Base-by-base conservation (phyloP, 1,139 yeast species). In the Yamadazyma siamensis region DNA sequence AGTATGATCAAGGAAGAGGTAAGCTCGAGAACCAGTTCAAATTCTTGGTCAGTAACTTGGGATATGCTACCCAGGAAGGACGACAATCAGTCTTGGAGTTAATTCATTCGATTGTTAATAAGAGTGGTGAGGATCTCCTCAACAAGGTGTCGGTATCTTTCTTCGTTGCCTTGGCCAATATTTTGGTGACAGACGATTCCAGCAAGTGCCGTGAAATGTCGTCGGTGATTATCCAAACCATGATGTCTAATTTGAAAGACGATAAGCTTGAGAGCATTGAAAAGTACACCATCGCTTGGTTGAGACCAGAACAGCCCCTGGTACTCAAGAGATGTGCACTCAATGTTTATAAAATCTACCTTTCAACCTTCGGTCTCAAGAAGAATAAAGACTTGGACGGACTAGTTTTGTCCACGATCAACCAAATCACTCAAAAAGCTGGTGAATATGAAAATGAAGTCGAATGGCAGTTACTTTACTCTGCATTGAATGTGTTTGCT, bases 1-100 rank as follows among this genome's bases (percentile, higher is more conserved):
- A 88, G 48, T 91, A 86, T 49, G 97, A 95, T 47, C 97, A 91
- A 60, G 89, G 97, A 19, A 75, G 80, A 49, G 89, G 94, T 5
- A 76, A 88, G 43, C 59, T 91, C 32, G 94, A 85, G 43, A 85
- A 81, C 47, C 95, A 86, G 46, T 80, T 89, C 57, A 79, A 81
- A 41, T 80, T 82, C 49, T 67, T 91, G 56, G 83, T 89, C n/a
- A 77, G 77, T 40, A 91, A 94, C 52, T 64, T 94, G 49, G 72
- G 79, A 16, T 94, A 94, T 52, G 91, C 95, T 10, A 80, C 95
- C 4, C 82, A 82, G 38, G 74, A 78, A 26, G 99, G 98, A 31
- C 73, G 97, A 34, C 81, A 83, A 47, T 86, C 96, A 1, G 95
- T 87, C 3, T 77, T 91, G 85, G 98, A 91, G 49, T 66, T 89